Evolutionary conservation across 192 early-diverging fungal genomes (phyloP).

Genomic region (Coemansia sp.): DNA sequence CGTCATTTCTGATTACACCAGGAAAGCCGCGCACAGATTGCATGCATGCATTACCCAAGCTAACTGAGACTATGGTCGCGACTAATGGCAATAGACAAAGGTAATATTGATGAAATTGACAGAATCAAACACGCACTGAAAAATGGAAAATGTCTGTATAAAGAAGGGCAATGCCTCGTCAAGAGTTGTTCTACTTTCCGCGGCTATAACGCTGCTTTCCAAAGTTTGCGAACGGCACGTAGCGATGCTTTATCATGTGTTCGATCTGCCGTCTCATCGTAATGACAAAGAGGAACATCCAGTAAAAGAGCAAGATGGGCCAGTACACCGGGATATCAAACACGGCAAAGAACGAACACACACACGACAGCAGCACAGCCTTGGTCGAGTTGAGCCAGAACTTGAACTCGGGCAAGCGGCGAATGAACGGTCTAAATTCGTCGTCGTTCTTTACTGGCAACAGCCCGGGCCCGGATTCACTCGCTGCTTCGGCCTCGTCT

Average conservation of each 20-base stretch:
- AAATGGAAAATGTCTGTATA: constrained; percentile 4
- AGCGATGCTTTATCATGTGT: constrained; percentile 97
- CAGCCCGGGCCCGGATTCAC: constrained; percentile 57
- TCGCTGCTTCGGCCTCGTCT: constrained; percentile 54
- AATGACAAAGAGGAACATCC: constrained; percentile 87
- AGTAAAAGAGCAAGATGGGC: constrained; percentile 98
- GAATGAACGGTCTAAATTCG: constrained; percentile 97
- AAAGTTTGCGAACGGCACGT: constrained; percentile 80
- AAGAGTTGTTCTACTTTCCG: constrained; percentile 17
- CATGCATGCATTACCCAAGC: background rate
- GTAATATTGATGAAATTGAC: background rate
- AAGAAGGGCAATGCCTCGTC: background rate
- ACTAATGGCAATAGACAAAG: background rate
- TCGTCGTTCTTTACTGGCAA: constrained; percentile 89
- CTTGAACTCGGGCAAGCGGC: constrained; percentile 97
- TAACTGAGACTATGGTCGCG: background rate
- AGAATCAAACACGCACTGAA: constrained; percentile 6
- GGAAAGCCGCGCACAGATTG: background rate
- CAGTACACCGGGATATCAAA: constrained; percentile 99
- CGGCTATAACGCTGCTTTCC: constrained; percentile 72
- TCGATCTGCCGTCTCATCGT: constrained; percentile 97
- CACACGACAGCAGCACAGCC: constrained; percentile 78
- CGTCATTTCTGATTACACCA: background rate
- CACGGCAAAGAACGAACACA: constrained; percentile 85
- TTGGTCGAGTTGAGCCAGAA: constrained; percentile 92